phyloP scores from a whole-genome alignment of 2,329 filamentous ascomycete genomes.

The Clarireedia sp. region DNA sequence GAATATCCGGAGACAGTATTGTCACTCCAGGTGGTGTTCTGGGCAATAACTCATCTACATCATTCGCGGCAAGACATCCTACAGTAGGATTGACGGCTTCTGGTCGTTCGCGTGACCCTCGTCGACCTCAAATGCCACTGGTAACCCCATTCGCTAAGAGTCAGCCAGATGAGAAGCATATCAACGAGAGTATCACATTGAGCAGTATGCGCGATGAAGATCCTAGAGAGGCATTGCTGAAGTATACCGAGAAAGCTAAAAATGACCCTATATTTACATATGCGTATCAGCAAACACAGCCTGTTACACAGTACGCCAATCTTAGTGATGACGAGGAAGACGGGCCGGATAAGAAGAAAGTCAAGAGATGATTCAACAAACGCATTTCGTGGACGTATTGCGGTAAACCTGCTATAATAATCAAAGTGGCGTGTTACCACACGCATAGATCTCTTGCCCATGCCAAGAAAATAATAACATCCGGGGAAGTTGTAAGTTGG shows the following conservation, averaged over 20 bases:
- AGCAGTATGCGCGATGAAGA: conserved; percentile 95
- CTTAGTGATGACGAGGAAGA: conserved; percentile 76
- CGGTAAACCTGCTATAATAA: too few relatives aligned
- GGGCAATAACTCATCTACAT: conserved; percentile 38
- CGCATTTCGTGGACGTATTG: too few relatives aligned
- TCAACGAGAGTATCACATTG: conserved; percentile 80
- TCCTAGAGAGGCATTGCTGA: conserved; percentile 84
- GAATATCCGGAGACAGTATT: conserved; percentile 77
- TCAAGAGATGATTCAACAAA: background rate
- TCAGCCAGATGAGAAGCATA: conserved; percentile 82
- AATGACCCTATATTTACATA: conserved; percentile 92
- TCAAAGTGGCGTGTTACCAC: too few relatives aligned
- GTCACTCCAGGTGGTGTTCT: conserved; percentile 59
- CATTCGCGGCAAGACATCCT: conserved; percentile 53
- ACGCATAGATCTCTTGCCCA: too few relatives aligned
- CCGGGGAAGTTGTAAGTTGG: too few relatives aligned
- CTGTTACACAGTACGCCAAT: conserved; percentile 84
- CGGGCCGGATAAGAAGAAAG: conserved; percentile 51
- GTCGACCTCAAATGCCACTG: conserved; percentile 74
- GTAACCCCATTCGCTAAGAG: conserved; percentile 86
- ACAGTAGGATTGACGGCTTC: conserved; percentile 70
- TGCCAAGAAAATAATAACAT: too few relatives aligned
- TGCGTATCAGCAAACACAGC: conserved; percentile 87
- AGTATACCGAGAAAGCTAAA: conserved; percentile 88
- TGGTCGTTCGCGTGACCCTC: conserved; percentile 69